phyloP scores from a whole-genome alignment of 371 early-diverging fungal genomes.

The Mucor indicus region DNA sequence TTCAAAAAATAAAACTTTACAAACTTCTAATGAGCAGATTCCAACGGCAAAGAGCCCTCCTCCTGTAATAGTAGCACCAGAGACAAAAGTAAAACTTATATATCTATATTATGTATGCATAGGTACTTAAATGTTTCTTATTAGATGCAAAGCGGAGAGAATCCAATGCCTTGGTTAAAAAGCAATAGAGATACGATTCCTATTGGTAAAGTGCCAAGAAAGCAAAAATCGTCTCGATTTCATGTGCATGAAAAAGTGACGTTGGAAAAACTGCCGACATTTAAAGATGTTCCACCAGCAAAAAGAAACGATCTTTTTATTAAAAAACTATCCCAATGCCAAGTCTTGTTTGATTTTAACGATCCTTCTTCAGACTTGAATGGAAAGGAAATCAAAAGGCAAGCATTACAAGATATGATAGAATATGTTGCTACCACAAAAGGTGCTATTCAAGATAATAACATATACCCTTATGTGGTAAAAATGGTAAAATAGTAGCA shows the following conservation, averaged over 20 bases:
- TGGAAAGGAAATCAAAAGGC: conserved; percentile 93
- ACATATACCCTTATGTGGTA: conserved; percentile 85
- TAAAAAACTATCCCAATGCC: conserved; percentile 87
- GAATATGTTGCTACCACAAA: conserved; percentile 87
- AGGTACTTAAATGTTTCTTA: too few species aligned
- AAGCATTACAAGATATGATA: conserved; percentile 84
- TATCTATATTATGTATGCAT: too few species aligned
- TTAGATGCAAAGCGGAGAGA: too few species aligned
- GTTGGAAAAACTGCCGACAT: conserved; percentile 69
- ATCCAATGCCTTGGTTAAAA: conserved; percentile 70
- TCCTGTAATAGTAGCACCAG: too few species aligned
- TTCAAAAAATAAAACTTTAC: too few species aligned
- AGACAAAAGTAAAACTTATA: too few species aligned
- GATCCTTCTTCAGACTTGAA: conserved; percentile 84
- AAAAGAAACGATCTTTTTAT: conserved; percentile 83
- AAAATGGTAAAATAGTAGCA: conserved; percentile 92
- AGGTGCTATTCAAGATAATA: conserved; percentile 80
- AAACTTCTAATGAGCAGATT: too few species aligned
- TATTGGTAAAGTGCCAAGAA: conserved; percentile 75
- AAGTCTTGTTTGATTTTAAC: conserved; percentile 90
- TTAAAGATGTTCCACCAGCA: conserved; percentile 69
- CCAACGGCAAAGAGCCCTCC: too few species aligned
- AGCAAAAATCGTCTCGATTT: conserved; percentile 84
- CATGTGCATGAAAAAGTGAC: conserved; percentile 73
- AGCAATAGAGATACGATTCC: conserved; percentile 79